Conservation (phyloP, 2,329 filamentous ascomycete genomes). For the Colletotrichum camelliae region DNA sequence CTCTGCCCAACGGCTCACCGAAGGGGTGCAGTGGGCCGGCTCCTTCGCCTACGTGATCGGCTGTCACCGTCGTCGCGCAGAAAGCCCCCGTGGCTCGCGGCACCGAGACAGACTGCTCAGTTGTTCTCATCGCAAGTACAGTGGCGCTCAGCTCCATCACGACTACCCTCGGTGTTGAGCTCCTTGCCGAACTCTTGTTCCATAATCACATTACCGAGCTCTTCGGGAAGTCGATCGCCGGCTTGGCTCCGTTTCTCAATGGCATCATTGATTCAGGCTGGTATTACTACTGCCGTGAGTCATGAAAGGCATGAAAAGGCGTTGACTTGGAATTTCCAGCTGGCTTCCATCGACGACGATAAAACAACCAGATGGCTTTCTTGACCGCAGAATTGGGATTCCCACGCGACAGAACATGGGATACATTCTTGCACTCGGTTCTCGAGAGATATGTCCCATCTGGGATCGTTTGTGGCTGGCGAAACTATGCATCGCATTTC, state of each 20-base stretch:
- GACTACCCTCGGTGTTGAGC: conserved; percentile 9
- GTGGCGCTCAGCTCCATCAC: conserved; percentile 32
- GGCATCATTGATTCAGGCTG: background rate
- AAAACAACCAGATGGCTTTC: background rate
- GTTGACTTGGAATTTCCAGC: background rate
- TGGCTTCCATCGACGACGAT: background rate
- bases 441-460: background rate
- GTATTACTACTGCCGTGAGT: background rate
- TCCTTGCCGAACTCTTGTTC: background rate
- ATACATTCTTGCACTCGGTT: background rate
- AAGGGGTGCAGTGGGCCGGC: conserved; percentile 25
- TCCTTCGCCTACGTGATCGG: conserved; percentile 25
- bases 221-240: background rate
- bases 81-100: conserved; percentile 35
- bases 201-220: background rate
- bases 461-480: background rate
- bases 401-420: background rate
- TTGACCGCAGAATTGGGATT: background rate
- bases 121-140: conserved; percentile 26
- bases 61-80: conserved; percentile 34
- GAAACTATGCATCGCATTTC: background rate
- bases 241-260: background rate
- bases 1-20: conserved; percentile 32
- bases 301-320: background rate
- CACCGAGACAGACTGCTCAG: conserved; percentile 37